phyloP scores from a whole-genome alignment of 345 rosid genomes.

The Salix suchowensis region DNA sequence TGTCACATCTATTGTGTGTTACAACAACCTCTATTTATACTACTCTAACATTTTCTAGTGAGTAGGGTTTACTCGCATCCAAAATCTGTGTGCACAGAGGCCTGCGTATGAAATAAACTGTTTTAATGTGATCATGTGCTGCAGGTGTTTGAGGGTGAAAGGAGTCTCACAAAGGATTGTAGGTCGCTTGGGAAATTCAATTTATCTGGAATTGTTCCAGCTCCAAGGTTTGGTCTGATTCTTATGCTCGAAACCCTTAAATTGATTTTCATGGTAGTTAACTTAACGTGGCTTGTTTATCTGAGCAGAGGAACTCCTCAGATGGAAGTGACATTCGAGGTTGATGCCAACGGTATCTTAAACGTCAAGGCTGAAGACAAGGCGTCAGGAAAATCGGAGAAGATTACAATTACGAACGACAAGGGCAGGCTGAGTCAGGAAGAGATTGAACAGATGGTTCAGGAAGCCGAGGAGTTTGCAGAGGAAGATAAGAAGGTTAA shows the following conservation, averaged over 20 bases:
- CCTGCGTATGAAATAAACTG: background rate
- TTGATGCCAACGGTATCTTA: conserved; percentile 22
- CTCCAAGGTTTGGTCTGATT: conserved; percentile 13
- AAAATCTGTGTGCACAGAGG: too few species aligned
- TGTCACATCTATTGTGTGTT: too few species aligned
- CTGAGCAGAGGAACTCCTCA: conserved; percentile 22
- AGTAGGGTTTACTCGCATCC: too few species aligned
- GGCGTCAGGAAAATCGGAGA: conserved; percentile 16
- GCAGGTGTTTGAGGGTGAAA: conserved; percentile 23
- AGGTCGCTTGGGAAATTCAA: conserved; percentile 26
- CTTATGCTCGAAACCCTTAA: background rate
- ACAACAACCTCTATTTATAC: too few species aligned
- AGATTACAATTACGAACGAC: conserved; percentile 22
- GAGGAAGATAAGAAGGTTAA: conserved; percentile 27
- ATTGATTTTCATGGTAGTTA: background rate
- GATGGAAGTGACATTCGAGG: conserved; percentile 24
- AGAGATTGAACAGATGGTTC: conserved; percentile 21
- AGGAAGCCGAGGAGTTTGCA: conserved; percentile 22
- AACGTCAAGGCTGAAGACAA: conserved; percentile 23
- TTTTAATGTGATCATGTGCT: background rate
- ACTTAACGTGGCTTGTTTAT: background rate
- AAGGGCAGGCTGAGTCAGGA: conserved; percentile 22
- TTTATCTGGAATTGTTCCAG: conserved; percentile 19
- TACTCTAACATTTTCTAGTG: too few species aligned
- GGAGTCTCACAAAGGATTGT: conserved; percentile 31